phyloP scores from a whole-genome alignment of 345 rosid species.

The Psidium friedrichsthalianum region DNA sequence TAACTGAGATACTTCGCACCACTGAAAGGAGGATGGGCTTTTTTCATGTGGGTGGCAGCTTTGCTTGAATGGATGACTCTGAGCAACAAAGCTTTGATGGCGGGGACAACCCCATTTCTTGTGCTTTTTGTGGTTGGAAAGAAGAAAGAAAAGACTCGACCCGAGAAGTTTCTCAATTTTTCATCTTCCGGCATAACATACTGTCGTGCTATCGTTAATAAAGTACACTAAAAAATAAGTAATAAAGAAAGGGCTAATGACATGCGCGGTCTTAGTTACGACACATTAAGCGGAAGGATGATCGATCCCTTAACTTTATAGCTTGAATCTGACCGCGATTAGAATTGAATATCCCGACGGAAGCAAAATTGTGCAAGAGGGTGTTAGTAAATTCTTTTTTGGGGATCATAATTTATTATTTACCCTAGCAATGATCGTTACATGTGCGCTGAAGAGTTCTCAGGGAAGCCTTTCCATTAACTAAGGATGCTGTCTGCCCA shows the following conservation, averaged over 20 bases:
- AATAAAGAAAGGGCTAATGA: neutral
- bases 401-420: neutral
- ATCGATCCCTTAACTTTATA: neutral
- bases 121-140: neutral
- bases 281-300: neutral
- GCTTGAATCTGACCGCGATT: neutral
- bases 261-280: neutral
- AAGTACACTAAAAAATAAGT: neutral
- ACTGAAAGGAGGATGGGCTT: neutral
- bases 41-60: neutral
- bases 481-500: neutral
- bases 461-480: neutral
- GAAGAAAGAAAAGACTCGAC: neutral
- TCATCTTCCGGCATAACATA: neutral
- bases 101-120: neutral
- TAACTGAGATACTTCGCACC: neutral
- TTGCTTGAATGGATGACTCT: neutral
- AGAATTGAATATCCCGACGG: neutral
- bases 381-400: neutral
- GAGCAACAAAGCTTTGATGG: neutral
- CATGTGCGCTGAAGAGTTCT: neutral
- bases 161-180: neutral
- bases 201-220: neutral
- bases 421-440: neutral
- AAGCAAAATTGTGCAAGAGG: neutral